Evolutionary conservation across 2,329 filamentous ascomycete genomes (phyloP).

Genomic region (Diplodia seriata): DNA sequence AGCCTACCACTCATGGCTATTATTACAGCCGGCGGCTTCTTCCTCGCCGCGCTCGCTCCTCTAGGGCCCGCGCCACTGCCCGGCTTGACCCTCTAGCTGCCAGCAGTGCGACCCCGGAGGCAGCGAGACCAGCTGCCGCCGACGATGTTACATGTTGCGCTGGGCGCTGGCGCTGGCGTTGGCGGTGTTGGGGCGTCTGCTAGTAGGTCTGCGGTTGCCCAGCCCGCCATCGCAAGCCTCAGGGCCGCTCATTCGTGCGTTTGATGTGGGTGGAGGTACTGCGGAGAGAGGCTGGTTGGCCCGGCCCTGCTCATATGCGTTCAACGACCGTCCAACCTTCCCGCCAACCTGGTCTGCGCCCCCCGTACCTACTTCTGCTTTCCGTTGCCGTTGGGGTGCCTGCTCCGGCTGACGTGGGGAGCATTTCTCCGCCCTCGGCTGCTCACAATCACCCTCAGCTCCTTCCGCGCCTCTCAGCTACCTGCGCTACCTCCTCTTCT

Average conservation of each 20-base stretch:
- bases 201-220: constrained; percentile 8
- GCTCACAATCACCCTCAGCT: constrained; percentile 11
- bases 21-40: neutral
- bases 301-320: neutral
- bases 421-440: constrained; percentile 13
- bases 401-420: constrained; percentile 17
- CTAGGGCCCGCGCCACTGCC: neutral
- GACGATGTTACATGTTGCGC: neutral
- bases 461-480: neutral
- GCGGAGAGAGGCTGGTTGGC: constrained; percentile 5
- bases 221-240: constrained; percentile 6
- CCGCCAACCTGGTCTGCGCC: constrained; percentile 19
- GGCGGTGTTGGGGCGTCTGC: constrained; percentile 2
- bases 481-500: neutral
- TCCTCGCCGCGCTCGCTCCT: neutral
- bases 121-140: neutral
- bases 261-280: neutral
- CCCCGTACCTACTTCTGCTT: constrained; percentile 17
- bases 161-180: neutral
- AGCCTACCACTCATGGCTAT: neutral
- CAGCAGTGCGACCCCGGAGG: constrained; percentile 9
- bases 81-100: neutral
- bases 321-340: neutral
- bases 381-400: constrained; percentile 20
- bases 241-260: neutral